Percentiles rank a stretch among this genome's conserved stretches.
Evolutionary conservation across 192 early-diverging fungal species (phyloP).

Genomic region (Haplosporangium gracile): DNA sequence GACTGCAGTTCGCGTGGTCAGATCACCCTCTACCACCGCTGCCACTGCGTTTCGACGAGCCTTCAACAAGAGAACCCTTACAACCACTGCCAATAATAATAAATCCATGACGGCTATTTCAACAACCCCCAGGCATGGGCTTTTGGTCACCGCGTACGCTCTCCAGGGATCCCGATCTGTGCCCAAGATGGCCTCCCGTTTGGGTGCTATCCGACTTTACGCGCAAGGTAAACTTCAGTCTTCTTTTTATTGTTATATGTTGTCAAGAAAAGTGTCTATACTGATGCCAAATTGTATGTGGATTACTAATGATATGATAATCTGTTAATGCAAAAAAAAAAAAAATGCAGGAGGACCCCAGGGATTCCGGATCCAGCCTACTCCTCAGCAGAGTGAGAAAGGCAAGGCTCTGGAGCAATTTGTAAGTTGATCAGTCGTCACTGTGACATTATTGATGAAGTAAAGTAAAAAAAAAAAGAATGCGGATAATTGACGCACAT

Average conservation of each 20-base stretch:
- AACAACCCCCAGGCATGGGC: neutral
- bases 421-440: conserved; percentile 24
- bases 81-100: neutral
- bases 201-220: conserved; percentile 39
- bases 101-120: neutral
- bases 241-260: neutral
- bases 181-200: neutral
- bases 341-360: conserved; percentile 30
- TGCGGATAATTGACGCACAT: neutral
- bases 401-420: conserved; percentile 57
- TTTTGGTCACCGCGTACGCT: conserved; percentile 12
- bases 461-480: no score
- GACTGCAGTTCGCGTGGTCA: conserved; percentile 16
- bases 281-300: neutral
- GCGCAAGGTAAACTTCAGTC: conserved; percentile 20
- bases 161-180: conserved; percentile 3
- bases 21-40: conserved; percentile 14
- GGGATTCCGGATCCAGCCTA: conserved; percentile 48
- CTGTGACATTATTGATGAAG: no score
- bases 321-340: neutral
- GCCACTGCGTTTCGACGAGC: neutral
- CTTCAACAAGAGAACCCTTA: neutral
- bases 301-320: neutral
- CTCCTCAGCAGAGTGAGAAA: conserved; percentile 41
- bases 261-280: neutral